phyloP scores from a whole-genome alignment of 257 asterid genomes.

The Primulina tabacum region DNA sequence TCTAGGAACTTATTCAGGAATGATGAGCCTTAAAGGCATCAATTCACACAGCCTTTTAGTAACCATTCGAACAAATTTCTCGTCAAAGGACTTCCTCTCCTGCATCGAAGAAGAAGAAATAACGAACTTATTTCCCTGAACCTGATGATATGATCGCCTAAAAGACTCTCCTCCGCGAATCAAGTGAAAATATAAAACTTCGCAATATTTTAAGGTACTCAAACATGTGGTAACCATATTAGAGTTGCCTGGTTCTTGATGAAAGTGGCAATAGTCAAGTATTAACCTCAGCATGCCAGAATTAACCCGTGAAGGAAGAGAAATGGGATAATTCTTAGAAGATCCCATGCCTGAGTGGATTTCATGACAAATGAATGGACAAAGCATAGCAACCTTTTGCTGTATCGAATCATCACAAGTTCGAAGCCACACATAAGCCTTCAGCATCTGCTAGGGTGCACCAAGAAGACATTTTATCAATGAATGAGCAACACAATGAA shows the following conservation, averaged over 20 bases:
- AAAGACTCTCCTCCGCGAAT: constrained; percentile 5
- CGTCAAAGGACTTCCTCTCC: constrained; percentile 93
- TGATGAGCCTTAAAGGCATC: constrained; percentile 11
- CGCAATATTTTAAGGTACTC: not conserved
- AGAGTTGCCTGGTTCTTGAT: constrained; percentile 86
- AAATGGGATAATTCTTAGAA: constrained; percentile 74
- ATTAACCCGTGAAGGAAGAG: constrained; percentile 86
- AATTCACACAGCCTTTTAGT: constrained; percentile 88
- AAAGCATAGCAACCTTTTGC: constrained; percentile 79
- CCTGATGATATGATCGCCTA: constrained; percentile 10
- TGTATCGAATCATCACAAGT: constrained; percentile 77
- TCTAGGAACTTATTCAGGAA: not conserved
- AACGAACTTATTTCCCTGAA: constrained; percentile 25
- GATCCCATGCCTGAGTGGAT: constrained; percentile 81
- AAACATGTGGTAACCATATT: constrained; percentile 59
- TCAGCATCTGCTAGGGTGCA: constrained; percentile 55
- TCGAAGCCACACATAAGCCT: constrained; percentile 88
- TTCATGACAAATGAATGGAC: constrained; percentile 84
- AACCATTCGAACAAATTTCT: constrained; percentile 87
- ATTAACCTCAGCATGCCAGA: constrained; percentile 81
- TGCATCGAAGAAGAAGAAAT: constrained; percentile 33
- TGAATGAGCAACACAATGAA: not conserved
- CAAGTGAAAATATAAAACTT: constrained; percentile 10
- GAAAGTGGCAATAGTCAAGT: constrained; percentile 89
- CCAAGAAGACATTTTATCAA: constrained; percentile 9